phyloP scores from a whole-genome alignment of 2,329 filamentous ascomycete species.

The Blastomyces emzantsi region DNA sequence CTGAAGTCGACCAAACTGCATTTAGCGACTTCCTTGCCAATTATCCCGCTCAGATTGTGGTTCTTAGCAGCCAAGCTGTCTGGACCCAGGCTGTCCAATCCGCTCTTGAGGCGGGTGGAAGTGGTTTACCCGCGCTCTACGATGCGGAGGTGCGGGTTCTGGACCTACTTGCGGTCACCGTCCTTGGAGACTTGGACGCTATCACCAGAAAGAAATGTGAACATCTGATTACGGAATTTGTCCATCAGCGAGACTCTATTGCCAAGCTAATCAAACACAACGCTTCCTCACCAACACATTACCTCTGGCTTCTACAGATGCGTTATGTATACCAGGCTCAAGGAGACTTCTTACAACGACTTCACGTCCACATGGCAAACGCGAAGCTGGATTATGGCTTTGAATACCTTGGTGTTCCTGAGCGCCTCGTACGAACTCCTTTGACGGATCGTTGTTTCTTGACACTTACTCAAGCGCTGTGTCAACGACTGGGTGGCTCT shows the following conservation, averaged over 20 bases:
- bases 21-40: conserved; percentile 72
- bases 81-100: conserved; percentile 86
- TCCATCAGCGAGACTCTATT: conserved; percentile 91
- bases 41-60: conserved; percentile 90
- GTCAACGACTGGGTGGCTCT: conserved; percentile 89
- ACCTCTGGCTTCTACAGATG: conserved; percentile 94
- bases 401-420: conserved; percentile 92
- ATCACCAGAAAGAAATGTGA: conserved; percentile 95
- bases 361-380: conserved; percentile 95
- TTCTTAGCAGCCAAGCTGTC: conserved; percentile 83
- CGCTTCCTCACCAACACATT: conserved; percentile 67
- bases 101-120: conserved; percentile 62
- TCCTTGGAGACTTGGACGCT: conserved; percentile 78
- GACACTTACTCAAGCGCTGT: conserved; percentile 90
- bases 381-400: conserved; percentile 93
- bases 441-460: conserved; percentile 98
- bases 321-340: conserved; percentile 81
- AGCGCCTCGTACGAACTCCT: conserved; percentile 91
- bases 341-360: conserved; percentile 69
- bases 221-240: conserved; percentile 96
- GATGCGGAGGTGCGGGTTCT: conserved; percentile 79
- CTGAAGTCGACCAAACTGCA: conserved; percentile 58
- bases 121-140: conserved; percentile 60
- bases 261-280: conserved; percentile 71
- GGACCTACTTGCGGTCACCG: conserved; percentile 74